Base-by-base conservation (phyloP, 2,329 filamentous ascomycete species). In the Paraconiothyrium sp. region DNA sequence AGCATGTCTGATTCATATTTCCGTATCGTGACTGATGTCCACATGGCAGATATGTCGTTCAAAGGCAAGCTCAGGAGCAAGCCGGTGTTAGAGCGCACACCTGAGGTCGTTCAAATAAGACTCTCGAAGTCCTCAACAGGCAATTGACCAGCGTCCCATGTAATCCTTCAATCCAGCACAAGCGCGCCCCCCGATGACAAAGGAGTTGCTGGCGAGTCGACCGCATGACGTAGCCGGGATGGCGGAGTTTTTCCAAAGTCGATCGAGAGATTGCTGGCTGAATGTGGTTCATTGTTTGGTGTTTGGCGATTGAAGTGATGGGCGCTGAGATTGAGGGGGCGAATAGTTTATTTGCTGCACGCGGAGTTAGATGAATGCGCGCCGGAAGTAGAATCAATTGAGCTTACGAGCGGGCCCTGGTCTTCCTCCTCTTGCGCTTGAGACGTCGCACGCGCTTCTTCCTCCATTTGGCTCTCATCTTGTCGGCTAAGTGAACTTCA, bases 351-450 rank as follows among this genome's bases (percentile, higher is more conserved):
- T 76, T 82, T 82, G 80, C 80, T 82, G 67, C 8, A 46, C 14
- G 9, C 14, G 27, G 16, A 65, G 64, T 70, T 59, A 72, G 68
- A 52, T 13, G n/a, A 27, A 20, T 13, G 20, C 16, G 20, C 35
- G n/a, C 13, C 11, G 43, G 24, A 16, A 35, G 37, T 27, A 58
- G 9, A 41, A 44, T 11, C 27, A 60, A 34, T 44, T 47, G 48
- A 67, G 84, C 93, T 89, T 88, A 98, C 95, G 90, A 94, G 87
- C 95, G 87, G 79, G 94, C 95, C 84, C 95, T 90, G 86, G 95
- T 97, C 94, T 99, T 99, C 93, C 95, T 96, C 88, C 95, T 93
- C 94, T 99, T 99, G 83, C 94, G 91, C 92, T 98, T 98, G 84
- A 99, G 93, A 85, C 95, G 91, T 80, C 95, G 89, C 86, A 97